These are phyloP conservation scores for Monoraphidium neglectum DNA, from an alignment of 139 green algal species.

Conservation along the genomic window DNA sequence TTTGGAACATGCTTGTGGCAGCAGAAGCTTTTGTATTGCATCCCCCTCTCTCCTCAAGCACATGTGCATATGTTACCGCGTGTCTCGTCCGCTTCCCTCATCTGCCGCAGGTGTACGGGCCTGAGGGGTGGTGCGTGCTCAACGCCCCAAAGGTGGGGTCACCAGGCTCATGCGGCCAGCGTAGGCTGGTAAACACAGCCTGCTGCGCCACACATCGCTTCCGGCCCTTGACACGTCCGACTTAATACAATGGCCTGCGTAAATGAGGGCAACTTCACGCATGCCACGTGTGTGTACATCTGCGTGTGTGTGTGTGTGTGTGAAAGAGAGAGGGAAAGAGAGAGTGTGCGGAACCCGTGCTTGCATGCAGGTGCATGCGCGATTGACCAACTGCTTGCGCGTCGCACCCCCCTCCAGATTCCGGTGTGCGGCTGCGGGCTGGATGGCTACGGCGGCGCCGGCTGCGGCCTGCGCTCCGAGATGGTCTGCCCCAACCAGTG, in stretches of 20 bases:
- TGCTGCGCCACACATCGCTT: background rate
- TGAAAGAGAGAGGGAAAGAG: too few relatives aligned
- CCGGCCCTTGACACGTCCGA: too few relatives aligned
- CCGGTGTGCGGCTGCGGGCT: conserved; percentile 23
- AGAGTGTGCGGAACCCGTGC: background rate
- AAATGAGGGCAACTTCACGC: too few relatives aligned
- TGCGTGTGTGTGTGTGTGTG: too few relatives aligned
- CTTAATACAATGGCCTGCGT: too few relatives aligned
- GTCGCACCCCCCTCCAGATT: background rate
- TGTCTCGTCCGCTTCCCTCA: background rate
- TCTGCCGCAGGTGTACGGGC: conserved; percentile 38
- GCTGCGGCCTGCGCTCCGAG: conserved; percentile 50
- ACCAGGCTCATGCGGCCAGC: too few relatives aligned
- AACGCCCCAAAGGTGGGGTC: conserved; percentile 5
- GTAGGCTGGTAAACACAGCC: background rate
- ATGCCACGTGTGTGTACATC: too few relatives aligned
- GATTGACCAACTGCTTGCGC: background rate
- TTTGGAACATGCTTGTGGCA: too few relatives aligned
- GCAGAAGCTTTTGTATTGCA: too few relatives aligned
- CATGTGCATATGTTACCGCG: too few relatives aligned
- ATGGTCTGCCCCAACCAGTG: conserved; percentile 66
- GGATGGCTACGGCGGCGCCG: conserved; percentile 45
- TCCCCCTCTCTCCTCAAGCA: too few relatives aligned
- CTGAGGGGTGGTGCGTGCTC: conserved; percentile 44
- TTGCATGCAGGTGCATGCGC: background rate